phyloP scores from a whole-genome alignment of 1,139 yeast genomes.

The Suzukiozyma palmioleophila region DNA sequence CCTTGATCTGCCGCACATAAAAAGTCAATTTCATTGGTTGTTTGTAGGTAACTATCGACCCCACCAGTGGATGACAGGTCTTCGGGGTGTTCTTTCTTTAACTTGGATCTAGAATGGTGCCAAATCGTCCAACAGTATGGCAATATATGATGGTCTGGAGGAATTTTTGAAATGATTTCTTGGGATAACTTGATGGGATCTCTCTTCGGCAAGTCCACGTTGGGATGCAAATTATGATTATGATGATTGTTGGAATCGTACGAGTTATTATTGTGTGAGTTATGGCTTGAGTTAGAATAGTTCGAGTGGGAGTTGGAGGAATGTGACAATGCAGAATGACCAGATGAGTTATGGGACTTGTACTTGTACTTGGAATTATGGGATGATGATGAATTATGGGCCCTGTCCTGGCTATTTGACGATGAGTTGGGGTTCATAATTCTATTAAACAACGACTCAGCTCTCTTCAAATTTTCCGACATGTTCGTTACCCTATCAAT shows the following conservation, averaged over 20 bases:
- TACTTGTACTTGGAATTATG: conserved; percentile 1
- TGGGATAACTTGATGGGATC: conserved; percentile 31
- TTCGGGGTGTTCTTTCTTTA: conserved; percentile 17
- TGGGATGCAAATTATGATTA: conserved; percentile 11
- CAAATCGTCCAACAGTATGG: conserved; percentile 50
- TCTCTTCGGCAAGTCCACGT: conserved; percentile 24
- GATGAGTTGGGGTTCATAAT: conserved; percentile 39
- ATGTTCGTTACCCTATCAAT: conserved; percentile 13
- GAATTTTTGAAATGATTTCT: conserved; percentile 28
- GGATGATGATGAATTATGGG: not conserved
- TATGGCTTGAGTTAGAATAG: conserved; percentile 4
- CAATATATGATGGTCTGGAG: conserved; percentile 34
- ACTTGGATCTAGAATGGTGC: conserved; percentile 38
- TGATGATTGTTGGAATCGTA: conserved; percentile 4
- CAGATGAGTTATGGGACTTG: conserved; percentile 5
- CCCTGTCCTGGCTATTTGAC: conserved; percentile 1
- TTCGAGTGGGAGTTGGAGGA: not conserved
- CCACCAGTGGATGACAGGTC: conserved; percentile 18
- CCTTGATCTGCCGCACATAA: conserved; percentile 9
- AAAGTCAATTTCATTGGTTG: conserved; percentile 38
- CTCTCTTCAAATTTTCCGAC: conserved; percentile 49
- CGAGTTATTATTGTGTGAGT: conserved; percentile 7
- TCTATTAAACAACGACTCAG: conserved; percentile 46
- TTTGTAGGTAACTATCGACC: conserved; percentile 39
- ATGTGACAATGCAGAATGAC: not conserved